Percentiles rank a stretch among this genome's conserved stretches.
Conservation (phyloP, 2,329 filamentous ascomycete species). For the Diplodia mutila region DNA sequence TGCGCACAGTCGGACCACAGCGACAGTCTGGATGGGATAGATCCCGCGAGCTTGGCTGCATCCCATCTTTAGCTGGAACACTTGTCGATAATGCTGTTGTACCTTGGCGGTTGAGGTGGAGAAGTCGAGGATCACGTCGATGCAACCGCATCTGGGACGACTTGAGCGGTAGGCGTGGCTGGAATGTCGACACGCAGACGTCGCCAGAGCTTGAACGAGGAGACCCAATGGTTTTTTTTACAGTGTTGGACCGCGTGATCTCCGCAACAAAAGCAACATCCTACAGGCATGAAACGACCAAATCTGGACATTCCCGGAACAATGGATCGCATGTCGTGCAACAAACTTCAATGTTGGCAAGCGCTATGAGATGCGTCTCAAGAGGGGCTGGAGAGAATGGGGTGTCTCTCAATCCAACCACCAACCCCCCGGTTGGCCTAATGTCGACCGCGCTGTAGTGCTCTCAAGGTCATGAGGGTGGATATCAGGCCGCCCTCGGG, state of each 20-base stretch:
- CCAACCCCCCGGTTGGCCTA: neutral
- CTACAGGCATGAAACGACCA: neutral
- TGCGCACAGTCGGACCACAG: neutral
- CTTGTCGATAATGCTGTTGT: neutral
- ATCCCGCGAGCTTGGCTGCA: neutral
- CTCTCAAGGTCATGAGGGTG: neutral
- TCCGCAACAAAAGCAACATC: neutral
- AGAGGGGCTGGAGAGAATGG: neutral
- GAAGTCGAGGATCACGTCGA: neutral
- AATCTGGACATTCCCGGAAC: neutral
- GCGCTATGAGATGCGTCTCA: neutral
- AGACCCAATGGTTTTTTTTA: neutral
- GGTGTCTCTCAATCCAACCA: neutral
- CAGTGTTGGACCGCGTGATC: neutral
- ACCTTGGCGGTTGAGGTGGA: neutral
- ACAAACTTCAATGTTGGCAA: neutral
- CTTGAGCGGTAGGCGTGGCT: neutral
- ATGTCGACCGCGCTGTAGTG: neutral
- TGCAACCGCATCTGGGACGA: neutral
- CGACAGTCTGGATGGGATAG: neutral
- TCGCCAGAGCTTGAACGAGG: no score
- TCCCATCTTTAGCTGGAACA: neutral
- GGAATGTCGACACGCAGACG: neutral
- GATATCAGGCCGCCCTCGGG: conserved; percentile 4
- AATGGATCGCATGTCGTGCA: neutral